These are phyloP conservation scores for Ustilago tritici DNA, from an alignment of 1,284 basidiomycete species.

Conservation along the genomic window DNA sequence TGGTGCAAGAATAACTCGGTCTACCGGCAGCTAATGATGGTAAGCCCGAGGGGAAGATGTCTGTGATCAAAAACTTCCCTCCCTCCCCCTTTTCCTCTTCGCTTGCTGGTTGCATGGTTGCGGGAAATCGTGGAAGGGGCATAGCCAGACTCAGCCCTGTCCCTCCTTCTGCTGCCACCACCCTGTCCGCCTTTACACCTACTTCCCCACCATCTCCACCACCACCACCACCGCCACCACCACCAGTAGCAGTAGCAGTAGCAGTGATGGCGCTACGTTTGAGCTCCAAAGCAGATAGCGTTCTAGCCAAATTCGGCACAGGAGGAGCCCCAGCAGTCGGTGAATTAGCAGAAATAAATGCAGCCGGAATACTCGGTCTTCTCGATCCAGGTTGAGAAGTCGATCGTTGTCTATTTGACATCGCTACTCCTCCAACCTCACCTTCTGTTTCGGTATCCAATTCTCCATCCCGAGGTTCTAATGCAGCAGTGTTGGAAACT, in stretches of 20 bases:
- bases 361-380: slow-evolving; percentile 51
- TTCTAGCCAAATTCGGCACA: slow-evolving; percentile 52
- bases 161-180: no score
- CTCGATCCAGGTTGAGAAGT: slow-evolving; percentile 55
- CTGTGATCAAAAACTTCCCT: slow-evolving; percentile 30
- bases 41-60: slow-evolving; percentile 58
- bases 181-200: no score
- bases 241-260: not conserved
- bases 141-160: slow-evolving; percentile 19
- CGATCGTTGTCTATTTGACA: slow-evolving; percentile 43
- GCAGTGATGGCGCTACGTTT: slow-evolving; percentile 9
- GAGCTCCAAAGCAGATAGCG: slow-evolving; percentile 45
- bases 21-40: slow-evolving; percentile 50
- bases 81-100: not conserved
- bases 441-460: slow-evolving; percentile 15
- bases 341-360: slow-evolving; percentile 40
- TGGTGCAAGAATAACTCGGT: slow-evolving; percentile 47
- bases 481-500: not conserved
- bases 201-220: no score
- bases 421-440: slow-evolving; percentile 1
- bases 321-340: slow-evolving; percentile 21
- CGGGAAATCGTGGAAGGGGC: slow-evolving; percentile 27
- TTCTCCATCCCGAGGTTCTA: not conserved
- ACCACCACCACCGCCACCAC: no score
- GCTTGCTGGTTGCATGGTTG: not conserved